phyloP scores from a whole-genome alignment of 2,329 filamentous ascomycete species.

The Sphaerulina populicola region DNA sequence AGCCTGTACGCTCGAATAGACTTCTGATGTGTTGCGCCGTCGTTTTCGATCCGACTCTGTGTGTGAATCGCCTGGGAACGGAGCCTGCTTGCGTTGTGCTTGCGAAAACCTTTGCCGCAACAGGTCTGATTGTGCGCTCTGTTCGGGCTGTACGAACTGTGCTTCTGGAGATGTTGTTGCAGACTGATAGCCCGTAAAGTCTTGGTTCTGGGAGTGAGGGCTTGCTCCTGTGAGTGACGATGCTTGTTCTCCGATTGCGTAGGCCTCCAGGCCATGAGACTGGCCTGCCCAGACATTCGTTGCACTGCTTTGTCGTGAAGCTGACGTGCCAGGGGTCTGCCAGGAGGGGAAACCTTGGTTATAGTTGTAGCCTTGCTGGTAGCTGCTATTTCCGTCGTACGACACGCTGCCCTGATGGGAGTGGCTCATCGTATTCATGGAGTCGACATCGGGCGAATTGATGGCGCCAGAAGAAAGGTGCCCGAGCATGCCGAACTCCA shows the following conservation, averaged over 20 bases:
- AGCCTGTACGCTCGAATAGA: slow-evolving; percentile 82
- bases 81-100: slow-evolving; percentile 25
- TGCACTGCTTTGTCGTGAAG: slow-evolving; percentile 38
- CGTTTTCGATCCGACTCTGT: slow-evolving; percentile 38
- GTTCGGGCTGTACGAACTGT: slow-evolving; percentile 28
- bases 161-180: slow-evolving; percentile 27
- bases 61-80: slow-evolving; percentile 27
- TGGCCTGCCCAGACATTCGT: slow-evolving; percentile 38
- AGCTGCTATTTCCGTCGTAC: slow-evolving; percentile 26
- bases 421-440: slow-evolving; percentile 28
- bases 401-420: slow-evolving; percentile 24
- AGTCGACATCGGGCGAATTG: slow-evolving; percentile 30
- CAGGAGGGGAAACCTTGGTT: slow-evolving; percentile 25
- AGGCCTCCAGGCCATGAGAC: slow-evolving; percentile 43
- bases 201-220: slow-evolving; percentile 48
- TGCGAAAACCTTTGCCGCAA: slow-evolving; percentile 32
- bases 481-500: slow-evolving; percentile 92
- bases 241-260: slow-evolving; percentile 53
- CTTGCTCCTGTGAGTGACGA: slow-evolving; percentile 50
- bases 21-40: slow-evolving; percentile 65
- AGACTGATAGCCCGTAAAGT: slow-evolving; percentile 35
- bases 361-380: slow-evolving; percentile 19
- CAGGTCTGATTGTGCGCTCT: slow-evolving; percentile 27
- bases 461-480: slow-evolving; percentile 87
- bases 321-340: slow-evolving; percentile 32